Evolutionary conservation across 1,284 basidiomycete genomes (phyloP).

Genomic region (Sanghuangporus baumii): DNA sequence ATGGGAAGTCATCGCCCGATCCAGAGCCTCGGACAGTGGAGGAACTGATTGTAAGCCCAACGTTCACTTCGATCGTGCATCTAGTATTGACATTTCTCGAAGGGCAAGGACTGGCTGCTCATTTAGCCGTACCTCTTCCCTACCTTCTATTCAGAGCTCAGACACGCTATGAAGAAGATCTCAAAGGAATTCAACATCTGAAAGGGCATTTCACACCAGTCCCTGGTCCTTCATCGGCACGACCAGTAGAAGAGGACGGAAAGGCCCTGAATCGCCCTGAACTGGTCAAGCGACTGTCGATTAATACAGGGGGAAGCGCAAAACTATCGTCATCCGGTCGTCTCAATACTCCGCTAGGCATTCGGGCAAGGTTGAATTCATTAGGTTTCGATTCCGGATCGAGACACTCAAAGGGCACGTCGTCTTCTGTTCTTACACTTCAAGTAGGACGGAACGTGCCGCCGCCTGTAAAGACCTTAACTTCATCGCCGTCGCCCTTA

Average conservation of each 20-base stretch:
- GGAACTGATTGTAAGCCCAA: constrained; percentile 65
- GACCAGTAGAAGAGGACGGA: constrained; percentile 29
- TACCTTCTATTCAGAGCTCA: constrained; percentile 77
- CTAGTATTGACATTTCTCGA: constrained; percentile 2
- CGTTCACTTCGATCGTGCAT: background rate
- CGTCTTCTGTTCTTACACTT: constrained; percentile 63
- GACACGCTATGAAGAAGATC: constrained; percentile 73
- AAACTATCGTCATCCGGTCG: constrained; percentile 33
- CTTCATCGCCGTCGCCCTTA: constrained; percentile 40
- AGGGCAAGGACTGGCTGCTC: constrained; percentile 79
- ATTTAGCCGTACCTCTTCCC: constrained; percentile 71
- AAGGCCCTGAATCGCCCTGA: constrained; percentile 29
- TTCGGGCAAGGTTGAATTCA: constrained; percentile 65
- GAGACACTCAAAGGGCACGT: constrained; percentile 47
- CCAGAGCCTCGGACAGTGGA: constrained; percentile 58
- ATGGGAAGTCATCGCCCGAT: constrained; percentile 77
- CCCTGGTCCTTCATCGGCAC: constrained; percentile 28
- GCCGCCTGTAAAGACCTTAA: constrained; percentile 24
- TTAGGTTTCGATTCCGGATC: constrained; percentile 43
- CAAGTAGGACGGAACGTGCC: constrained; percentile 37
- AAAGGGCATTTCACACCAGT: constrained; percentile 48
- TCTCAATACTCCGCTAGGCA: constrained; percentile 46
- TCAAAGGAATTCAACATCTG: constrained; percentile 67
- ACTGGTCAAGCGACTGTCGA: constrained; percentile 25
- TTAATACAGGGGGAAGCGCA: constrained; percentile 23